These are phyloP conservation scores for Lactuca saligna DNA, from an alignment of 129 eudicot species.

Conservation along the genomic window DNA sequence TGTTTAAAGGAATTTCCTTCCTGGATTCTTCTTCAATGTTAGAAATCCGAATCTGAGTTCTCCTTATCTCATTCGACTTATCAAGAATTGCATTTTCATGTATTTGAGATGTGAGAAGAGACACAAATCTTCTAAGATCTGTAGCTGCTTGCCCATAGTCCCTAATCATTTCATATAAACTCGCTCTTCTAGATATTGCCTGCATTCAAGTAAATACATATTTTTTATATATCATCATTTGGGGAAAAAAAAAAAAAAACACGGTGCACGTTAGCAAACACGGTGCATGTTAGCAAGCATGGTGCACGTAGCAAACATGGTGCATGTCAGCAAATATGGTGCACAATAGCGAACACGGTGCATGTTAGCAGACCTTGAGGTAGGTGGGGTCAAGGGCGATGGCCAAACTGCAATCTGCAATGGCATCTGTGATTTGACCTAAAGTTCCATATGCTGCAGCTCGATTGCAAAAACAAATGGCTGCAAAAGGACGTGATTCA, in stretches of 20 bases:
- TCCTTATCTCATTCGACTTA: conserved; percentile 51
- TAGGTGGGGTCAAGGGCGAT: conserved; percentile 82
- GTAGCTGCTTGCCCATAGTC: conserved; percentile 66
- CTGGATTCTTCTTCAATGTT: conserved; percentile 63
- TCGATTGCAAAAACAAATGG: conserved; percentile 88
- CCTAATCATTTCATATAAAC: conserved; percentile 71
- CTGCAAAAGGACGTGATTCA: conserved; percentile 91
- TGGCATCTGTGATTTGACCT: conserved; percentile 80
- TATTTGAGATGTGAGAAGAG: conserved; percentile 47
- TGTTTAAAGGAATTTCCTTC: conserved; percentile 52
- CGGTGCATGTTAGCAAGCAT: too few relatives aligned
- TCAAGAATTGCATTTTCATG: conserved; percentile 41
- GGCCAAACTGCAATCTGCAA: conserved; percentile 93
- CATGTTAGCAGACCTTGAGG: conserved; percentile 60
- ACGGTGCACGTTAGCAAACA: too few relatives aligned
- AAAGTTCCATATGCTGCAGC: conserved; percentile 86
- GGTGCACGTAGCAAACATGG: conserved; percentile 41
- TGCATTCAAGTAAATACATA: conserved; percentile 24
- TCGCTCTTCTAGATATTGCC: conserved; percentile 76
- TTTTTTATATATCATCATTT: too few relatives aligned
- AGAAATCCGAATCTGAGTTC: conserved; percentile 50
- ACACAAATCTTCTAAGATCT: conserved; percentile 58
- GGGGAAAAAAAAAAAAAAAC: too few relatives aligned
- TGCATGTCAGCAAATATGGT: too few relatives aligned
- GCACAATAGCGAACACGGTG: background rate